Percentiles rank a stretch among this genome's conserved stretches.
phyloP scores from a whole-genome alignment of 208 protist genomes.

The Strigomonas culicis region DNA sequence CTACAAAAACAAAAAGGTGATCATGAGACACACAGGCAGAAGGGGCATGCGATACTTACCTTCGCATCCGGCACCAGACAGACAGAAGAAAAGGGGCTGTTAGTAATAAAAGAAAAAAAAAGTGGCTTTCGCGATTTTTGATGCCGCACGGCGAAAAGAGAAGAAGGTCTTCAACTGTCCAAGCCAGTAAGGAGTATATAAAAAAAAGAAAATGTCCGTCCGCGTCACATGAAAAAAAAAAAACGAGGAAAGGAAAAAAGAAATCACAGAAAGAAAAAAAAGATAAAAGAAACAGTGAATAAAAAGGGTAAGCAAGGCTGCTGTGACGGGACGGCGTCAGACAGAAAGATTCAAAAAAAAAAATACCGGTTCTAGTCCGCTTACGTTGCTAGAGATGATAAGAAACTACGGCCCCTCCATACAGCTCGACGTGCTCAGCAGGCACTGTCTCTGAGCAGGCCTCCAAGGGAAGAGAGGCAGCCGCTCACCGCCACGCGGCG shows the following conservation, averaged over 20 bases:
- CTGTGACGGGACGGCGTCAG: neutral
- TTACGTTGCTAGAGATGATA: neutral
- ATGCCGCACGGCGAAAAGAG: neutral
- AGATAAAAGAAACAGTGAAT: constrained; percentile 1
- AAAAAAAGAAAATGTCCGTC: constrained; percentile 9
- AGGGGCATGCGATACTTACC: no score
- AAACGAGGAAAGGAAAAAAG: constrained; percentile 19
- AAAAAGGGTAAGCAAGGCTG: neutral
- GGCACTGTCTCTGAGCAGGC: no score
- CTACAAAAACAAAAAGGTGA: no score
- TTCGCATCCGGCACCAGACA: no score
- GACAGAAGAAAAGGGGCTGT: constrained; percentile 11
- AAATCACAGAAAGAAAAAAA: constrained; percentile 14
- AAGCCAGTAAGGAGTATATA: neutral
- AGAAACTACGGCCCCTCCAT: neutral
- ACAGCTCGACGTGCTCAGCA: no score
- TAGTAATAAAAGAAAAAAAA: constrained; percentile 11
- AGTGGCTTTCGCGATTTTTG: no score
- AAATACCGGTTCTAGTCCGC: neutral
- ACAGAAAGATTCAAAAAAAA: neutral
- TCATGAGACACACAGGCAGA: no score
- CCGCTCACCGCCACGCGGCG: no score
- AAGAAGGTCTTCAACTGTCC: no score
- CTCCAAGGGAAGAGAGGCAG: no score
- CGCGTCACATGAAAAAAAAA: constrained; percentile 1